Percentiles rank a stretch among this genome's conserved stretches.
Conservation (phyloP, 306 rosid genomes). For the Crotalaria pallida region DNA sequence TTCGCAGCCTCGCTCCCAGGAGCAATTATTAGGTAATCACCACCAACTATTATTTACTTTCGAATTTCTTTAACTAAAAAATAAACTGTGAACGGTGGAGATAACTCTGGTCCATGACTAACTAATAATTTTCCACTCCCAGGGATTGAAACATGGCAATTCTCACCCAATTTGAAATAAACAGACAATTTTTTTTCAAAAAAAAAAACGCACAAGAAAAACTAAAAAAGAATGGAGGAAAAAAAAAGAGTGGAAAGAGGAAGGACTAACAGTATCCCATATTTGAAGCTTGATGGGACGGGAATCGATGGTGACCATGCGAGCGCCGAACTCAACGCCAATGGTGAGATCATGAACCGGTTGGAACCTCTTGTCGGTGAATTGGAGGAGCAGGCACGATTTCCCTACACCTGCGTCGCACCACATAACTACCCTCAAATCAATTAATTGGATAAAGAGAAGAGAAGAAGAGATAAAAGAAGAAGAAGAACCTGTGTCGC, state of each 20-base stretch:
- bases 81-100: no score
- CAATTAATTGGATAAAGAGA: neutral
- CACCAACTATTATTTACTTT: no score
- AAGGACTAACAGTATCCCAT: conserved; percentile 83
- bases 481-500: conserved; percentile 85
- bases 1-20: no score
- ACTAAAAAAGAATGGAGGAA: neutral
- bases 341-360: conserved; percentile 98
- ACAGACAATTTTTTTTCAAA: neutral
- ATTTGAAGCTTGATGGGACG: conserved; percentile 94
- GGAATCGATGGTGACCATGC: conserved; percentile 80
- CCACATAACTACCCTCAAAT: conserved; percentile 12
- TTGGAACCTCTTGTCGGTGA: conserved; percentile 95
- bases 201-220: neutral
- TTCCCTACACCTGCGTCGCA: conserved; percentile 77
- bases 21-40: no score
- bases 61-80: no score
- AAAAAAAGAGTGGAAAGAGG: neutral
- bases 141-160: no score
- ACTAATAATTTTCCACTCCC: no score
- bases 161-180: neutral
- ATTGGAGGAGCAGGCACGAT: conserved; percentile 87
- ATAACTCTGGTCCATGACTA: no score
- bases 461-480: neutral
- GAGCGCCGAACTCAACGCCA: conserved; percentile 97